A percentile compares a stretch with the other conserved stretches of the same genome.
Evolutionary conservation across 495 filamentous ascomycete species (phyloP).

Genomic region (Cryomyces minteri): DNA sequence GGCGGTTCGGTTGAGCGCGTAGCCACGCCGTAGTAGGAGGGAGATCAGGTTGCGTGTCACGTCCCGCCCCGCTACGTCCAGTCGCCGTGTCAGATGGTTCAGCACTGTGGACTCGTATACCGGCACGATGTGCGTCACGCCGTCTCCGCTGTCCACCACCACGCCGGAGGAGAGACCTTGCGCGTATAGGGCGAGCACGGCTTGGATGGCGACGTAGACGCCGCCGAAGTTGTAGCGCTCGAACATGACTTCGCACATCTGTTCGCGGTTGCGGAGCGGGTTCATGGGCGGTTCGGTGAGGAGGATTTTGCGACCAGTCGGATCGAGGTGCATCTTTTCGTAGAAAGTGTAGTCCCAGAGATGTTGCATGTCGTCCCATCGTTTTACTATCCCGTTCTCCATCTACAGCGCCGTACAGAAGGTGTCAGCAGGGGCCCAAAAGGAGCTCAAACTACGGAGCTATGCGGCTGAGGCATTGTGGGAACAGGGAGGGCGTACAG

Average conservation of each 20-base stretch:
- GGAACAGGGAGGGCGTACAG: slow-evolving; percentile 28
- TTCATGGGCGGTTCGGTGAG: slow-evolving; percentile 98
- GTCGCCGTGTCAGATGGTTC: slow-evolving; percentile 82
- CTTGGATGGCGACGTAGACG: slow-evolving; percentile 97
- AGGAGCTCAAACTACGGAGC: no score
- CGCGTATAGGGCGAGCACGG: slow-evolving; percentile 90
- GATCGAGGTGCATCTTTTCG: slow-evolving; percentile 89
- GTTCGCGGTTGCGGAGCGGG: slow-evolving; percentile 81
- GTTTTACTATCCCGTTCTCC: slow-evolving; percentile 99
- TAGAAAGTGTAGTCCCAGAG: slow-evolving; percentile 98
- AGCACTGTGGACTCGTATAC: slow-evolving; percentile 95
- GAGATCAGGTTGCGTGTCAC: slow-evolving; percentile 95
- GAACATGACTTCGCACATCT: slow-evolving; percentile 98
- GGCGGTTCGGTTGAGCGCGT: slow-evolving; percentile 93
- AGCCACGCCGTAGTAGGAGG: slow-evolving; percentile 83
- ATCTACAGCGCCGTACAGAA: slow-evolving; percentile 34
- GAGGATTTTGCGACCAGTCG: slow-evolving; percentile 87
- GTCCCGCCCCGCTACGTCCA: slow-evolving; percentile 93
- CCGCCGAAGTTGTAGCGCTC: slow-evolving; percentile 91
- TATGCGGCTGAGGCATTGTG: slow-evolving; percentile 3
- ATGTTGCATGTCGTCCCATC: slow-evolving; percentile 99
- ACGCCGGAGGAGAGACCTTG: slow-evolving; percentile 94
- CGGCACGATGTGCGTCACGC: slow-evolving; percentile 95
- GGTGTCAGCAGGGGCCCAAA: no score
- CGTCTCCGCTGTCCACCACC: slow-evolving; percentile 94